phyloP scores from a whole-genome alignment of 2,329 filamentous ascomycete genomes.

The Aspergillus japonicus region DNA sequence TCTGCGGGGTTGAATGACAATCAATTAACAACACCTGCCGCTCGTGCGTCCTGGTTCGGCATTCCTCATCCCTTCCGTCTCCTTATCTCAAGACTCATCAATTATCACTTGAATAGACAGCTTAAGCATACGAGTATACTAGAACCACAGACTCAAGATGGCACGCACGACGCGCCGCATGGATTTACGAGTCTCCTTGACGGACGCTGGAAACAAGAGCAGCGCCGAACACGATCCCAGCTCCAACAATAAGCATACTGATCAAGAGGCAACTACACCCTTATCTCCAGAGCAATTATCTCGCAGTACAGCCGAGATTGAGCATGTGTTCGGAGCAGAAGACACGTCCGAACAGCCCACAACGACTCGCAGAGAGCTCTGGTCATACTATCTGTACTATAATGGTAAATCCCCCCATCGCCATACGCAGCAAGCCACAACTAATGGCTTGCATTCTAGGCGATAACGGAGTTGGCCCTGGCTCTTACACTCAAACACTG shows the following conservation, averaged over 20 bases:
- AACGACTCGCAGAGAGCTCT: constrained; percentile 42
- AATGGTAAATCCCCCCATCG: constrained; percentile 31
- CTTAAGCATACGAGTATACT: background rate
- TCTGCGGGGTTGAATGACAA: background rate
- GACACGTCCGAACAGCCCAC: constrained; percentile 40
- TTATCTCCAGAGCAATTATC: background rate
- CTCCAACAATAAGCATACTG: background rate
- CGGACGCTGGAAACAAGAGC: background rate
- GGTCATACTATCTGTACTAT: constrained; percentile 48
- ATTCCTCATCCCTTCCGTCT: background rate
- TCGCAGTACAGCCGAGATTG: constrained; percentile 24
- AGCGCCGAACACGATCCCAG: background rate
- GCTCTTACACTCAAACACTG: constrained; percentile 44
- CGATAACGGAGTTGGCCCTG: constrained; percentile 46
- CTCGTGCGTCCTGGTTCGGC: background rate
- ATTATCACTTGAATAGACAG: background rate
- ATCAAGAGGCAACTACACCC: background rate
- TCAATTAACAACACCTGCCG: background rate
- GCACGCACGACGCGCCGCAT: background rate
- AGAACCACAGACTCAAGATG: background rate
- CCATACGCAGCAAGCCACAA: background rate
- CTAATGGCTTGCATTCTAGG: constrained; percentile 17
- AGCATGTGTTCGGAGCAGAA: constrained; percentile 38
- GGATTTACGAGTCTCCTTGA: background rate
- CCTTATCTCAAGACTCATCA: background rate